Evolutionary conservation across 2,329 filamentous ascomycete species (phyloP).

Genomic region (Cytospora schulzeri): DNA sequence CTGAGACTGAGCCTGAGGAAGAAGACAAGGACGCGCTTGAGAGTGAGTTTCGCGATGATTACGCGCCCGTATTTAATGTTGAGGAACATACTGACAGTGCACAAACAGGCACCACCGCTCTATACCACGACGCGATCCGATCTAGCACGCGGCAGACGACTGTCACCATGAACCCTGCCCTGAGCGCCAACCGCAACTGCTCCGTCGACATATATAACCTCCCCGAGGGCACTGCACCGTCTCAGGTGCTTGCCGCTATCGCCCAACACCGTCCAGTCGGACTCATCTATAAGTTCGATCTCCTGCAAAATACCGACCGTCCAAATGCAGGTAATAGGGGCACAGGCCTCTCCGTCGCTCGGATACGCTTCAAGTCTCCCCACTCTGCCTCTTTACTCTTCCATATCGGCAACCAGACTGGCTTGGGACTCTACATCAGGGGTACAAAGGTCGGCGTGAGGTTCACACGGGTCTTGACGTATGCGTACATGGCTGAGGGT

Average conservation of each 20-base stretch:
- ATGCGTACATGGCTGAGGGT: conserved; percentile 2
- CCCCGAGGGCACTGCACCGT: not conserved
- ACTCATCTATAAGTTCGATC: conserved; percentile 10
- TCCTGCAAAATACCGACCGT: conserved; percentile 10
- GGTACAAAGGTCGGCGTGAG: not conserved
- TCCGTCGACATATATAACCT: conserved; percentile 9
- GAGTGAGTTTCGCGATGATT: not conserved
- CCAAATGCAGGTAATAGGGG: not conserved
- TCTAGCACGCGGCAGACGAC: not conserved
- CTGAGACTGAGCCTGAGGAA: not conserved
- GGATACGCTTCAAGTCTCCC: conserved; percentile 13
- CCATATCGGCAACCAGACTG: conserved; percentile 1
- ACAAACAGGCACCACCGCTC: conserved; percentile 1
- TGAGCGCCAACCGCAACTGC: conserved; percentile 6
- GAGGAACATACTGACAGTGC: not conserved
- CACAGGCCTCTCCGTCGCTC: conserved; percentile 1
- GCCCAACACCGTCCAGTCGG: conserved; percentile 6
- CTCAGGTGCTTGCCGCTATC: conserved; percentile 11
- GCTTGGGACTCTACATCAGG: conserved; percentile 1
- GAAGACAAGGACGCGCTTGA: not conserved
- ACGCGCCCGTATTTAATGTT: not conserved
- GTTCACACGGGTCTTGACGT: not conserved
- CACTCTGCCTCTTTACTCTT: conserved; percentile 7
- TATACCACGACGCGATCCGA: conserved; percentile 7
- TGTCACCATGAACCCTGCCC: not conserved